Conservation (phyloP, 306 rosid genomes). For the Geum urbanum region DNA sequence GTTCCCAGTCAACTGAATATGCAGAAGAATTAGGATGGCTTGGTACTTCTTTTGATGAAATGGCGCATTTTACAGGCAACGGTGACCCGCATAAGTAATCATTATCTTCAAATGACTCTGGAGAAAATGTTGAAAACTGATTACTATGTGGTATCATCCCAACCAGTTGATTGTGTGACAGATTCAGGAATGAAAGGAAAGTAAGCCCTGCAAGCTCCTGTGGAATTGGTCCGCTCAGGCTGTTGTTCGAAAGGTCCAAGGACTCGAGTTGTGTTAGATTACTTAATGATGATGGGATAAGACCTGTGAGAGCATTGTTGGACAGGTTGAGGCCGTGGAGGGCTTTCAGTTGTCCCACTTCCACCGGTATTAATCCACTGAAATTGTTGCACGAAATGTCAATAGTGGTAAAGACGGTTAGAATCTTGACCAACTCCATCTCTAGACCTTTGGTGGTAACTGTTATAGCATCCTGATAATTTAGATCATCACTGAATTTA, state of each 20-base stretch:
- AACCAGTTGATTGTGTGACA: conserved; percentile 24
- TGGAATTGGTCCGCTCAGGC: conserved; percentile 24
- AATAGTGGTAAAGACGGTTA: conserved; percentile 29
- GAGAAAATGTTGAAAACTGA: conserved; percentile 19
- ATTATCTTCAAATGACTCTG: conserved; percentile 9
- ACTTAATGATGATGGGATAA: conserved; percentile 26
- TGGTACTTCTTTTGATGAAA: no score
- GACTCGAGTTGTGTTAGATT: conserved; percentile 31
- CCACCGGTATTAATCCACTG: conserved; percentile 19
- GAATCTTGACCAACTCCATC: conserved; percentile 24
- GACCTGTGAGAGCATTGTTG: conserved; percentile 13
- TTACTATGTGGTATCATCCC: background rate
- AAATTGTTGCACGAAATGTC: conserved; percentile 33
- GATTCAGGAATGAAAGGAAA: conserved; percentile 29
- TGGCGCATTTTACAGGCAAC: fast-evolving
- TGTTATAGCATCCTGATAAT: conserved; percentile 30
- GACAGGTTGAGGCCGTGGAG: conserved; percentile 39
- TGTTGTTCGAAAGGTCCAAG: conserved; percentile 39
- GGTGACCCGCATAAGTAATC: conserved; percentile 33
- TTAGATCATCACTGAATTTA: background rate
- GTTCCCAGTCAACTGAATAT: background rate
- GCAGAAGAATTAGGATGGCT: background rate
- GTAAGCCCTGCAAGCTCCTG: background rate
- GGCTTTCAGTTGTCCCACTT: conserved; percentile 16
- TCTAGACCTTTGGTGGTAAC: conserved; percentile 30